Base-by-base conservation (phyloP, 2,329 filamentous ascomycete genomes). In the Calonectria pauciramosa region DNA sequence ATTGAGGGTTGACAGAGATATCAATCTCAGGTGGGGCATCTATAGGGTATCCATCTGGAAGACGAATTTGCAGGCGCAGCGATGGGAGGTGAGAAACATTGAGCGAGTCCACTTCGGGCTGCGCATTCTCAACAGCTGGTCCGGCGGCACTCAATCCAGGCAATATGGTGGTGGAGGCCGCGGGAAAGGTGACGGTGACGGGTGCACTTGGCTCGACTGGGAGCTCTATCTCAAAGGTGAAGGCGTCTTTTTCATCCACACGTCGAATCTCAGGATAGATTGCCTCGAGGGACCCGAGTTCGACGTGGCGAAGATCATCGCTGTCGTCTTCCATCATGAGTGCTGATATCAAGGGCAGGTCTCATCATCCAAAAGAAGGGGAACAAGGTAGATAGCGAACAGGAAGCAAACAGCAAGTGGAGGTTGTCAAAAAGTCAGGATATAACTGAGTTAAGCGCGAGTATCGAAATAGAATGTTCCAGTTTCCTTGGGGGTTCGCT, bases 181-280 rank as follows among this genome's bases (percentile, higher is more conserved):
- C 87, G 13, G 90, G 90, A 75, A 93, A 93, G 28, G 86, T 86
- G 71, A 93, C 91, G 8, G 88, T 90, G 70, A 93, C 86, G 13
- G 90, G 87, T 52, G 87, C 86, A 41, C 84, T 85, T 14, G 92
- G 89, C 76, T 88, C 87, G 51, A 93, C 89, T 4, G 91, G 90
- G 23, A 93, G 83, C 56, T 92, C 89, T 71, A 93, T 87, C 54
- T 86, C 86, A 81, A 93, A 89, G 10, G 85, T 86, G 78, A 89
- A 88, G n/a, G 75, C 74, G 72, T 88, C 85, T 38, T 87, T 79
- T 9, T 86, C 81, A 59, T 86, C 82, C 26, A 87, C 82, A 11
- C 85, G 83, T 36, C 86, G 86, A 18, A 94, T 89, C 83, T 94
- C 93, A n/a, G 92, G 92, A 77, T 90, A 94, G 79, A 94, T 94